Percentiles rank a stretch among this genome's conserved stretches.
These are phyloP conservation scores for Dorcoceras hygrometricum DNA, from an alignment of 257 asterid genomes.

Conservation along the genomic window DNA sequence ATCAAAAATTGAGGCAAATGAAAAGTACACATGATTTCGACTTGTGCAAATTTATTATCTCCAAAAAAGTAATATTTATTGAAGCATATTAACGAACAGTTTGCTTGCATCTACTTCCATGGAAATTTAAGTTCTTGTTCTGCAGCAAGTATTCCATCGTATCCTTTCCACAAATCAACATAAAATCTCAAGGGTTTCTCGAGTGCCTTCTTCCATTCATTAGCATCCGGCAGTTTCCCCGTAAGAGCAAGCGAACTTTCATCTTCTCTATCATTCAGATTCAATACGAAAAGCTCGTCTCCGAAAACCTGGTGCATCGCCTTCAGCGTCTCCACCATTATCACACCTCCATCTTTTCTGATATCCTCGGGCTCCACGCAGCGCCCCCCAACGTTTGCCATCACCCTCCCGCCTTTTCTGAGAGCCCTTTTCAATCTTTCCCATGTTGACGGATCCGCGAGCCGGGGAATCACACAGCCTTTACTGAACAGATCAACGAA, in stretches of 20 bases:
- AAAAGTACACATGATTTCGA: too few species aligned
- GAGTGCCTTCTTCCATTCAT: slow-evolving; percentile 56
- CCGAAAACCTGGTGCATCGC: slow-evolving; percentile 55
- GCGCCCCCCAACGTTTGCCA: slow-evolving; percentile 93
- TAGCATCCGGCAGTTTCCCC: slow-evolving; percentile 55
- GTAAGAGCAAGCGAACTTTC: slow-evolving; percentile 77
- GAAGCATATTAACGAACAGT: background rate
- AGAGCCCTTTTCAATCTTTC: slow-evolving; percentile 46
- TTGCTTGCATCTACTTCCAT: background rate
- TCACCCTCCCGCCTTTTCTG: slow-evolving; percentile 68
- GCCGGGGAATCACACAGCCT: slow-evolving; percentile 75
- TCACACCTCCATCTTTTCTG: slow-evolving; percentile 57
- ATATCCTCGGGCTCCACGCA: slow-evolving; percentile 88
- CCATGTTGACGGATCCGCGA: slow-evolving; percentile 71
- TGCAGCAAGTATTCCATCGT: background rate
- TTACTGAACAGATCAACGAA: slow-evolving; percentile 62
- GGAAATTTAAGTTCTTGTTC: too few species aligned
- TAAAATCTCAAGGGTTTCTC: slow-evolving; percentile 56
- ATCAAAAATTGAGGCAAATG: too few species aligned
- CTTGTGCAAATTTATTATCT: too few species aligned
- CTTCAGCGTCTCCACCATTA: slow-evolving; percentile 75
- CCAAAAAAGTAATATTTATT: too few species aligned
- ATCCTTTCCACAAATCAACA: slow-evolving; percentile 64
- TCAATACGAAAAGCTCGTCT: slow-evolving; percentile 45
- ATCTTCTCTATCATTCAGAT: slow-evolving; percentile 51